Conservation (phyloP, 768 basidiomycete genomes). For the Lactifluus pinguis region DNA sequence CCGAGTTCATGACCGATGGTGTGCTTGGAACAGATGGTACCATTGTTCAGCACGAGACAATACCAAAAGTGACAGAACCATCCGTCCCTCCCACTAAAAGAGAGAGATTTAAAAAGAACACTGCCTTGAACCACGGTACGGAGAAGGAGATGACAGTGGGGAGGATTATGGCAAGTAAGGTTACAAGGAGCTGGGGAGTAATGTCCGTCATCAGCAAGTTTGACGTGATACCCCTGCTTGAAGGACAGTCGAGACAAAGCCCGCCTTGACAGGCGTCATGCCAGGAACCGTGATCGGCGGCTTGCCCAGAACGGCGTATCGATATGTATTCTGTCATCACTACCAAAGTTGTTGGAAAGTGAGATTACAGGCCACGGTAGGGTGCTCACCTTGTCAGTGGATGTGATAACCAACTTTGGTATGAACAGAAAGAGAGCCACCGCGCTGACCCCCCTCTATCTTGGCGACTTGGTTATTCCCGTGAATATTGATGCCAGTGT, state of each 20-base stretch:
- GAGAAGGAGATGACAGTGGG: constrained; percentile 85
- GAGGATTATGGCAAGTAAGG: constrained; percentile 66
- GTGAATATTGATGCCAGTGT: constrained; percentile 88
- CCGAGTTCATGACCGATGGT: constrained; percentile 83
- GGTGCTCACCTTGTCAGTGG: no score
- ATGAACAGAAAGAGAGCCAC: constrained; percentile 64
- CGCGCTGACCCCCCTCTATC: constrained; percentile 68
- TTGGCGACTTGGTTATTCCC: constrained; percentile 64
- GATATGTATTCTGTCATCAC: no score
- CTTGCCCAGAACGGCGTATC: no score
- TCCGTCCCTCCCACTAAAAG: constrained; percentile 37
- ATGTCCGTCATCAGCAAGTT: no score
- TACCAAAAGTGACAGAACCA: constrained; percentile 83
- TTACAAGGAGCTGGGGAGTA: no score
- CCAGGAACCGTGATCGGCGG: no score
- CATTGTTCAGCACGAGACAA: constrained; percentile 51
- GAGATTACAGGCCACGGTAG: no score
- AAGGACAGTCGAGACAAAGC: no score
- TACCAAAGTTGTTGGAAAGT: no score
- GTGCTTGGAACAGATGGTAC: constrained; percentile 67
- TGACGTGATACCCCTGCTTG: no score
- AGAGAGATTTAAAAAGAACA: constrained; percentile 80
- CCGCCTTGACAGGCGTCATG: no score
- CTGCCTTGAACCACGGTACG: constrained; percentile 79
- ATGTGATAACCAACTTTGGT: constrained; percentile 66